Percentiles rank a stretch among this genome's conserved stretches.
Conservation (phyloP, 352 stramenopile genomes). For the Globisporangium viniferum region DNA sequence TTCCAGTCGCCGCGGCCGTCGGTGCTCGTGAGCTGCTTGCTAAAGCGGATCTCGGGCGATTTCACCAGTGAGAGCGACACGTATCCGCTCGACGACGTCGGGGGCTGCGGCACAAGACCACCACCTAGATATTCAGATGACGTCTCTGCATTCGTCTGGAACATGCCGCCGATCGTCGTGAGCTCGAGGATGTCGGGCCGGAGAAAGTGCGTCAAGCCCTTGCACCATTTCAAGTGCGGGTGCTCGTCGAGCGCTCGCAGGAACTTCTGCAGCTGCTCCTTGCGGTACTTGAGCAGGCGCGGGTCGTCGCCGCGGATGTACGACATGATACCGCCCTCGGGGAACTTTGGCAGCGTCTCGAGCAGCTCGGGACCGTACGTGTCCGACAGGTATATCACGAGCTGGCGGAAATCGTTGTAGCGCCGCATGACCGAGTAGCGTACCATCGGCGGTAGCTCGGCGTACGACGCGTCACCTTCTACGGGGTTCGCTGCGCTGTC, state of each 20-base stretch:
- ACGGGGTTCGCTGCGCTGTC: not conserved
- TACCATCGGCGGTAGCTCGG: slow-evolving; percentile 60
- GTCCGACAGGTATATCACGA: slow-evolving; percentile 60
- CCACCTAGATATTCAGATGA: slow-evolving; percentile 16
- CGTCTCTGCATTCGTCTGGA: slow-evolving; percentile 24
- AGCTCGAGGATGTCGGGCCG: slow-evolving; percentile 53
- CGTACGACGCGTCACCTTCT: slow-evolving; percentile 20
- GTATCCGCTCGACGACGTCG: slow-evolving; percentile 52
- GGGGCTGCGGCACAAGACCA: not conserved
- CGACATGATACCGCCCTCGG: slow-evolving; percentile 63
- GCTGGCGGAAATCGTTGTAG: slow-evolving; percentile 75
- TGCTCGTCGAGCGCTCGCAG: slow-evolving; percentile 56
- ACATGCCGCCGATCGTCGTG: slow-evolving; percentile 30
- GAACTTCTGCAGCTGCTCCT: slow-evolving; percentile 62
- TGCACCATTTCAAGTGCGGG: slow-evolving; percentile 56
- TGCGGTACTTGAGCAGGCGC: slow-evolving; percentile 61
- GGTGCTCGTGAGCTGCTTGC: slow-evolving; percentile 28
- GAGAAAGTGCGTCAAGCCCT: slow-evolving; percentile 57
- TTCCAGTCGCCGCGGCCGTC: slow-evolving; percentile 59
- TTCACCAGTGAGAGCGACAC: slow-evolving; percentile 72
- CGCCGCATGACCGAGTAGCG: slow-evolving; percentile 76
- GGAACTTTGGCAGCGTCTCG: slow-evolving; percentile 59
- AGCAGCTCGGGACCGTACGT: slow-evolving; percentile 37
- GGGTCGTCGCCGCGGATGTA: slow-evolving; percentile 74
- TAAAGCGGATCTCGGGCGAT: slow-evolving; percentile 78